Base-by-base conservation (phyloP, 2,329 filamentous ascomycete species). In the Dactylellina haptotyla region DNA sequence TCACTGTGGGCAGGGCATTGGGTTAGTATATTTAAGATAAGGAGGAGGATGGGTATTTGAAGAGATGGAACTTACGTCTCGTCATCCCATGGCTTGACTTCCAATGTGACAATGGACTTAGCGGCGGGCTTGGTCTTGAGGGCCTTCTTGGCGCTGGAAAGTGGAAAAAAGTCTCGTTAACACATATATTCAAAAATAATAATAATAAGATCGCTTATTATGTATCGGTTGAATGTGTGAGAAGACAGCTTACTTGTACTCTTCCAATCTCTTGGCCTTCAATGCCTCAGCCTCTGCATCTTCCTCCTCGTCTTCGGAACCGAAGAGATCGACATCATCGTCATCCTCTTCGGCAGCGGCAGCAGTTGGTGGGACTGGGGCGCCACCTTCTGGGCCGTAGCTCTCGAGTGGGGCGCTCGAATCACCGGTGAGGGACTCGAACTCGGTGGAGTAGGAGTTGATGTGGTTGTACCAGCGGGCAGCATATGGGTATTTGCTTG, bases 401-500 rank as follows among this genome's bases (percentile, higher is more conserved):
- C 89, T 87, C 79, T 91, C 93, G 86, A 90, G 91, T 78, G 90
- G 86, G 86, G 95, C 93, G 83, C 90, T 90, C 79, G 93, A 88
- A 84, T 98, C 94, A 83, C 95, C 95, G 71, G 92, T 87, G 58
- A 99, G 91, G 77, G 89, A 90, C 80, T 90, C 86, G 86, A 98
- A 98, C 84, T 98, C 94, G 78, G 90, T 87, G 87, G 96, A 89
- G 85, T 91, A 97, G 79, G 91, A 90, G 82, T 91, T 88, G 81
- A 97, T 92, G 88, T 99, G 94, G 88, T 96, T 97, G 89, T 97
- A 97, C 95, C 95, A 99, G 83, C 95, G 90, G 81, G 92, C 92
- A 81, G 90, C 93, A 85, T 97, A 87, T 80, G 94, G 93, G 89
- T 90, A 97, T 86, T 96, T 96, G 83, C 86, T 85, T 80, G 90